phyloP scores from a whole-genome alignment of 1,139 yeast species.

The Taiozyma sp. region DNA sequence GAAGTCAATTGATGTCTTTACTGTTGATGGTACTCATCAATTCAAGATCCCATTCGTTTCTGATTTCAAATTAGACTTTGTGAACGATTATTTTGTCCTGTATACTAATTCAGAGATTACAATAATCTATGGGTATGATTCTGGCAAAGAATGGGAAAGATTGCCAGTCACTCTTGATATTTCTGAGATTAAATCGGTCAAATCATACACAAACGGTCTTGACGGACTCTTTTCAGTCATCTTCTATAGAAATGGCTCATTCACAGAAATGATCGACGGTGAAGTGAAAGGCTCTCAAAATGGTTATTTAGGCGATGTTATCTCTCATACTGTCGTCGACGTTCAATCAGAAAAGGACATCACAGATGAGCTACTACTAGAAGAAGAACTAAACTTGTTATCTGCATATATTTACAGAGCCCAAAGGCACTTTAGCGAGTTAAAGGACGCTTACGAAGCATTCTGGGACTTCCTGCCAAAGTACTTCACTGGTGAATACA shows the following conservation, averaged over 20 bases:
- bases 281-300: constrained; percentile 40
- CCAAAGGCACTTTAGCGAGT: constrained; percentile 29
- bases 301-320: constrained; percentile 37
- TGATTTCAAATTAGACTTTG: constrained; percentile 16
- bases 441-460: constrained; percentile 12
- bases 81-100: constrained; percentile 14
- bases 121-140: constrained; percentile 19
- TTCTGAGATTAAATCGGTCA: constrained; percentile 16
- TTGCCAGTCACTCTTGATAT: constrained; percentile 16
- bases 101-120: constrained; percentile 19
- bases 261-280: constrained; percentile 23
- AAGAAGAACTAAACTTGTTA: constrained; percentile 32
- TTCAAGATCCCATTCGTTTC: constrained; percentile 19
- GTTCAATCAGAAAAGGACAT: constrained; percentile 28
- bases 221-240: constrained; percentile 16
- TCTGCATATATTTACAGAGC: constrained; percentile 40
- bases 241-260: constrained; percentile 18
- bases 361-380: constrained; percentile 34
- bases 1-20: constrained; percentile 16
- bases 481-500: constrained; percentile 13
- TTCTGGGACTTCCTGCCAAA: constrained; percentile 12
- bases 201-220: constrained; percentile 15
- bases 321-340: constrained; percentile 36
- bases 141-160: constrained; percentile 16
- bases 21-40: constrained; percentile 9